Conservation (phyloP, 371 early-diverging fungal genomes). For the Batkoa obscura region DNA sequence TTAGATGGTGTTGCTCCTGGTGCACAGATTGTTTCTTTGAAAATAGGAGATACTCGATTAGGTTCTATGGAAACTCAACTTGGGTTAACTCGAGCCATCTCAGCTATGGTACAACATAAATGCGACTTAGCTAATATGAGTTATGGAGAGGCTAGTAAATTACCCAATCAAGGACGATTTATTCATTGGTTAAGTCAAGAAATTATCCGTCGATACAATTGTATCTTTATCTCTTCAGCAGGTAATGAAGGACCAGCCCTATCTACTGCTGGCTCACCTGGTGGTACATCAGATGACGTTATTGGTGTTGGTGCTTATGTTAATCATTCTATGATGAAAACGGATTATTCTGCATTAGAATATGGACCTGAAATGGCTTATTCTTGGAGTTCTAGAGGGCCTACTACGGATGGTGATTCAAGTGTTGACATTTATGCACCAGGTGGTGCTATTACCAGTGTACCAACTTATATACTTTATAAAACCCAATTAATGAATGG, state of each 20-base stretch:
- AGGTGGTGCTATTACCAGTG: slow-evolving; percentile 81
- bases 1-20: slow-evolving; percentile 48
- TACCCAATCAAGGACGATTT: slow-evolving; percentile 60
- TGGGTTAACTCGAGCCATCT: slow-evolving; percentile 66
- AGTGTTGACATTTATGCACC: slow-evolving; percentile 79
- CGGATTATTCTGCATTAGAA: slow-evolving; percentile 69
- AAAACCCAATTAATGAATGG: slow-evolving; percentile 75
- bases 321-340: slow-evolving; percentile 63
- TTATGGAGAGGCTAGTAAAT: slow-evolving; percentile 66
- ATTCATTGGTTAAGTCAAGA: slow-evolving; percentile 58
- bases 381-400: slow-evolving; percentile 85
- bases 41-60: slow-evolving; percentile 80
- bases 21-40: slow-evolving; percentile 42
- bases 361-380: slow-evolving; percentile 52
- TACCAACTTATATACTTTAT: slow-evolving; percentile 68
- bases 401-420: slow-evolving; percentile 64
- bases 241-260: slow-evolving; percentile 87
- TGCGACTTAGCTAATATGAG: slow-evolving; percentile 88
- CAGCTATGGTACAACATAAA: slow-evolving; percentile 50
- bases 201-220: slow-evolving; percentile 59
- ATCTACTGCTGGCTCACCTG: slow-evolving; percentile 73
- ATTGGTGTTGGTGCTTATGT: slow-evolving; percentile 91
- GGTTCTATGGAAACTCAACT: slow-evolving; percentile 73
- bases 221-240: slow-evolving; percentile 73
- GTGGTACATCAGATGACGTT: slow-evolving; percentile 49